Conservation (phyloP, 495 filamentous ascomycete genomes). For the Cercophora scortea region DNA sequence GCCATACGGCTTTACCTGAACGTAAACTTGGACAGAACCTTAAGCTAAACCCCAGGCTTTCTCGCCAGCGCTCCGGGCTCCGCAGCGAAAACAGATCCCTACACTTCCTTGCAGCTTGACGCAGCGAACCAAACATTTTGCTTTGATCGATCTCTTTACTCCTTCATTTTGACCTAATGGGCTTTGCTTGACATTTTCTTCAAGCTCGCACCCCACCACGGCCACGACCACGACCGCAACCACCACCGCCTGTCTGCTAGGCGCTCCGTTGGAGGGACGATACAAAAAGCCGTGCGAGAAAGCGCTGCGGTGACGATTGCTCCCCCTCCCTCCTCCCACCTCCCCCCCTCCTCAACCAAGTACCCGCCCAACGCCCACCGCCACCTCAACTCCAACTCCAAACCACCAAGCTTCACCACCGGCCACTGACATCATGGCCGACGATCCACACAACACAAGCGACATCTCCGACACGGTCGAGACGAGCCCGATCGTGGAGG, state of each 20-base stretch:
- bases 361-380: not conserved
- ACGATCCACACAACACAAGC: slow-evolving; percentile 26
- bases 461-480: slow-evolving; percentile 22
- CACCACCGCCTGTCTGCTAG: no score
- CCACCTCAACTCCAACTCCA: not conserved
- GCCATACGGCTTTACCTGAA: not conserved
- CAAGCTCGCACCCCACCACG: no score
- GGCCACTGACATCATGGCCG: slow-evolving; percentile 27
- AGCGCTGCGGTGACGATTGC: no score
- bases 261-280: no score
- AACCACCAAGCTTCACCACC: not conserved
- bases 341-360: slow-evolving; percentile 1
- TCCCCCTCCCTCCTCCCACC: not conserved
- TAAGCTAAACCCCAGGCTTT: no score
- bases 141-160: not conserved
- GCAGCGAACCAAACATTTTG: not conserved
- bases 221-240: no score
- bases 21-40: not conserved
- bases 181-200: no score
- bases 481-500: slow-evolving; percentile 24
- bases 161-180: no score
- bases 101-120: not conserved
- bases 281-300: no score
- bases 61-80: no score
- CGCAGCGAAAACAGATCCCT: not conserved